Evolutionary conservation across 306 rosid genomes (phyloP), one percentile per base, ranked within the genome.

Genomic region (Casuarina cunninghamiana): DNA sequence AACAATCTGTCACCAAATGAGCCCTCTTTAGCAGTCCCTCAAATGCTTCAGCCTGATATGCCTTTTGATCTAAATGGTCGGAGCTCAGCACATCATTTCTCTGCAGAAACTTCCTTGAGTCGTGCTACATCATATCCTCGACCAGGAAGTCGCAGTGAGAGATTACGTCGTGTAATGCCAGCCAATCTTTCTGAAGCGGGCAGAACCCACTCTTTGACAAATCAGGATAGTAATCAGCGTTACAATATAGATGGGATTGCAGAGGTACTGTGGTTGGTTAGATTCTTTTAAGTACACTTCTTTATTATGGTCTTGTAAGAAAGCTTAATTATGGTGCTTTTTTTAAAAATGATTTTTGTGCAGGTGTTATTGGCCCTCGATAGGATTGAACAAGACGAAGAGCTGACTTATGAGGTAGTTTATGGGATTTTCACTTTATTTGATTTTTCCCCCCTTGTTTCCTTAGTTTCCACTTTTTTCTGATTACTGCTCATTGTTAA

Each of bases 331-430:
- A 77, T 66, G 62, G 60, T 60, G 42, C 48, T 13, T 16, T 58
- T 79, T 51, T 44, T 50, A 39, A 75, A 70, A 39, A 41, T 54
- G 51, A 79, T 58, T 42, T 26, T 71, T 78, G 37, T 88, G 76
- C 80, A 96, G 99, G 90, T 93, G 57, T 85, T 96, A 81, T 74
- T 90, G 86, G 96, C 98, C 9, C 93, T 96, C 39, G 97, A 93
- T 89, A 93, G 98, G 83, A 91, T 93, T 77, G 99, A 91, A 84
- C 94, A 96, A 53, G 97, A 96, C 85, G 99, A 88, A 73, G 99
- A 93, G 78, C 91, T 96, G 41, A 78, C 98, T 48, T 92, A 93
- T 74, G 99, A 96, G 98, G 99, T 96, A 82, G 21, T 74, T 51
- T 19, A 53, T 75, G 66, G 53, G n/a, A 42, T 58, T 43, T 76